Conservation (phyloP, 1,284 basidiomycete species). For the Entoloma clypeatum region DNA sequence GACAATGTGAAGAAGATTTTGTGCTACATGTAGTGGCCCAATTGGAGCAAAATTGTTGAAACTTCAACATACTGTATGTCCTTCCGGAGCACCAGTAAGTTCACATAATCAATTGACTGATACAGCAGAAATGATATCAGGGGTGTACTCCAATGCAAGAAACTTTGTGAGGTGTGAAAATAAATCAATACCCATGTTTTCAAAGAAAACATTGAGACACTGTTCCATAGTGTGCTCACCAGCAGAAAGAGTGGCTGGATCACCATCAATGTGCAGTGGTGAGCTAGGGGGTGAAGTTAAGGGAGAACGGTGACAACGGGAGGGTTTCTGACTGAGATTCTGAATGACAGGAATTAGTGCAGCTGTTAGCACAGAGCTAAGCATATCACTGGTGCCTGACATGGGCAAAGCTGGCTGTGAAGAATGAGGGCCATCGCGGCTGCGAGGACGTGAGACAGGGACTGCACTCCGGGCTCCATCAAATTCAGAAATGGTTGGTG, state of each 20-base stretch:
- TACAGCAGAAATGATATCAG: slow-evolving; percentile 23
- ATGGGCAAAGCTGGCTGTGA: too few relatives aligned
- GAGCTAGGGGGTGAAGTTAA: too few relatives aligned
- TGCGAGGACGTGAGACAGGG: slow-evolving; percentile 7
- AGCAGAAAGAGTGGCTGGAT: slow-evolving; percentile 6
- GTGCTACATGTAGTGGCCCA: slow-evolving; percentile 14
- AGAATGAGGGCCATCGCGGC: slow-evolving; percentile 10
- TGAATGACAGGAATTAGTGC: too few relatives aligned
- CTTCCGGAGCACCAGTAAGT: slow-evolving; percentile 16
- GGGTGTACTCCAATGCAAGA: slow-evolving; percentile 18
- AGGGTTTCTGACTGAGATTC: too few relatives aligned
- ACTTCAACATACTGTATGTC: slow-evolving; percentile 17
- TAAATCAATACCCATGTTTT: slow-evolving; percentile 12
- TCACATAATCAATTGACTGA: slow-evolving; percentile 13
- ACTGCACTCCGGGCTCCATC: slow-evolving; percentile 15
- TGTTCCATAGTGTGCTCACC: slow-evolving; percentile 5
- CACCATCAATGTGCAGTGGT: not conserved
- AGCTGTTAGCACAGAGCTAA: too few relatives aligned
- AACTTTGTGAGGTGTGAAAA: slow-evolving; percentile 13
- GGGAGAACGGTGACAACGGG: too few relatives aligned
- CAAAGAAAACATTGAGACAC: slow-evolving; percentile 16
- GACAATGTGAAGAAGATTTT: not conserved
- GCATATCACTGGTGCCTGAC: too few relatives aligned
- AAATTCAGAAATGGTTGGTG: slow-evolving; percentile 15
- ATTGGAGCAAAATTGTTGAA: slow-evolving; percentile 19